Percentiles rank a stretch among this genome's conserved stretches.
These are phyloP conservation scores for Aspergillus sclerotioniger DNA, from an alignment of 495 filamentous ascomycete genomes.

Conservation along the genomic window DNA sequence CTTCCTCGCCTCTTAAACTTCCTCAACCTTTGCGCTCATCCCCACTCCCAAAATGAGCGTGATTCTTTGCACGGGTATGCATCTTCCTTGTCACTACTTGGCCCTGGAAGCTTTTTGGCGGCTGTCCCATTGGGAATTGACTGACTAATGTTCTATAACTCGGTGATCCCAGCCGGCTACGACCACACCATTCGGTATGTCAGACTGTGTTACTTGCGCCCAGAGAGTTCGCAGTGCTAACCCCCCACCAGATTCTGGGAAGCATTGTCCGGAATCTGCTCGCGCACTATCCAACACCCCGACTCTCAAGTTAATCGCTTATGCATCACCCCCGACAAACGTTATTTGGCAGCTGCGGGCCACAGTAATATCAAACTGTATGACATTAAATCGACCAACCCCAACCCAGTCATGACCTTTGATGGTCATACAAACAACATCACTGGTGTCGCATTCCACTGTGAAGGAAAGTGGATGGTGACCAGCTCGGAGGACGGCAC, in stretches of 20 bases:
- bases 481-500: constrained; percentile 96
- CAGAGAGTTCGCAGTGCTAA: constrained; percentile 10
- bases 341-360: constrained; percentile 90
- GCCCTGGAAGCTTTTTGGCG: background rate
- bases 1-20: constrained; percentile 5
- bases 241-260: constrained; percentile 80
- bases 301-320: constrained; percentile 98
- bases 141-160: constrained; percentile 7
- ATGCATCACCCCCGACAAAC: constrained; percentile 97
- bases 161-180: constrained; percentile 71
- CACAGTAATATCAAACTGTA: constrained; percentile 95
- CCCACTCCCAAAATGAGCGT: constrained; percentile 64
- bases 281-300: constrained; percentile 93
- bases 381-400: constrained; percentile 95
- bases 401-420: constrained; percentile 85
- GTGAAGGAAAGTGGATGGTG: constrained; percentile 99
- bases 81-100: background rate
- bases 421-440: constrained; percentile 95
- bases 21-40: background rate
- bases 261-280: constrained; percentile 94
- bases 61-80: constrained; percentile 81
- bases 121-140: background rate
- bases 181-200: constrained; percentile 96
- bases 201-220: background rate
- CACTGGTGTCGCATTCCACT: constrained; percentile 95